These are phyloP conservation scores for Solanum paucissectum DNA, from an alignment of 257 asterid genomes.

Conservation along the genomic window DNA sequence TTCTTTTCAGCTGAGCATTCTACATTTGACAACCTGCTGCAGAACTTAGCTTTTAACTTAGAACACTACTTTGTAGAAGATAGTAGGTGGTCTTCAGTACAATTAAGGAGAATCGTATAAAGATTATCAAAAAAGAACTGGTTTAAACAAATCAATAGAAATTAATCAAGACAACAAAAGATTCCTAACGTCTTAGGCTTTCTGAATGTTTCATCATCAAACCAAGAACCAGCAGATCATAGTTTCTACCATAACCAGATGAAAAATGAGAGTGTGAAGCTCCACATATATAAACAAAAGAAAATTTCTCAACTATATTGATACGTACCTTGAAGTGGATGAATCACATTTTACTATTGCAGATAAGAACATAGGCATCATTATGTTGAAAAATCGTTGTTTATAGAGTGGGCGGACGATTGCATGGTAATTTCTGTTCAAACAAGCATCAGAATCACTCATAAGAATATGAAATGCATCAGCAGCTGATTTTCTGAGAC, in stretches of 20 bases:
- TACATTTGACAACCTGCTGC: background rate
- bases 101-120: background rate
- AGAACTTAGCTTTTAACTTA: background rate
- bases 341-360: conserved; percentile 41
- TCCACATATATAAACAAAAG: background rate
- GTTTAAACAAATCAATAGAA: background rate
- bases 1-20: background rate
- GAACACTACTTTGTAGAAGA: background rate
- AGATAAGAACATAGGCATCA: conserved; percentile 58
- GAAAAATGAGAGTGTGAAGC: background rate
- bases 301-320: background rate
- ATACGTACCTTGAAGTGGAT: conserved; percentile 39
- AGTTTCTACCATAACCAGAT: background rate
- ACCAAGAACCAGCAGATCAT: background rate
- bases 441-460: conserved; percentile 75
- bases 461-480: conserved; percentile 83
- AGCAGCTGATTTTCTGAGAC: conserved; percentile 60
- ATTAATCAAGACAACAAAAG: background rate
- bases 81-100: background rate
- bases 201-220: background rate
- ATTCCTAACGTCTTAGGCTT: background rate
- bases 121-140: background rate
- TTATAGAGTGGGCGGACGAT: conserved; percentile 76
- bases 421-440: conserved; percentile 68
- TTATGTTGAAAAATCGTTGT: conserved; percentile 78